phyloP scores from a whole-genome alignment of 179 eudicot species.

The Sideroxylon spinosum region DNA sequence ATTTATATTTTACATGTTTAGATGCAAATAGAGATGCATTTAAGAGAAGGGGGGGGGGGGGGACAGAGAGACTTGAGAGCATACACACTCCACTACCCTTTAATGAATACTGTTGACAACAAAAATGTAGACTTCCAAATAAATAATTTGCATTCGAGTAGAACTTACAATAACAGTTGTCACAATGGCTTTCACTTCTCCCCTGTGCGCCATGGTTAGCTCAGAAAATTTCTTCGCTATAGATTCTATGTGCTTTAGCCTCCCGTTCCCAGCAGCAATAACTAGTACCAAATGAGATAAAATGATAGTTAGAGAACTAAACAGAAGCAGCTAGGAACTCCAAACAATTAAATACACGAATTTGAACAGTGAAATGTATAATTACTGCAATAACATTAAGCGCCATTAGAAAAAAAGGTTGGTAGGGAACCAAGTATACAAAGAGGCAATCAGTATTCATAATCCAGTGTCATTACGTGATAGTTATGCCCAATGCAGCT shows the following conservation, averaged over 20 bases:
- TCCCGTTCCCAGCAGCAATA: conserved; percentile 68
- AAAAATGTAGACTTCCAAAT: too few relatives aligned
- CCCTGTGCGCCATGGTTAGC: conserved; percentile 83
- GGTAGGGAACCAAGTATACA: background rate
- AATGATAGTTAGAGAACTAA: background rate
- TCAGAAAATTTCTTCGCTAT: conserved; percentile 68
- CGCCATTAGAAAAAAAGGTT: background rate
- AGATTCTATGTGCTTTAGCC: conserved; percentile 51
- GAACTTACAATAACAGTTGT: conserved; percentile 78
- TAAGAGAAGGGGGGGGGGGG: too few relatives aligned
- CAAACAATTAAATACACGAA: background rate
- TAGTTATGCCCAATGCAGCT: background rate
- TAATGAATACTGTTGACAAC: too few relatives aligned
- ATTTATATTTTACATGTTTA: background rate
- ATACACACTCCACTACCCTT: too few relatives aligned
- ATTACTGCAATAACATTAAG: background rate
- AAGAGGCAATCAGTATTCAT: background rate
- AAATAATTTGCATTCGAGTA: background rate
- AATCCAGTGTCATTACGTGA: background rate
- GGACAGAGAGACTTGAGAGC: too few relatives aligned
- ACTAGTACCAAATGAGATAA: conserved; percentile 28
- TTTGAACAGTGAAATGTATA: background rate
- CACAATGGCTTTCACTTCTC: conserved; percentile 72
- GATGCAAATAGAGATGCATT: background rate
- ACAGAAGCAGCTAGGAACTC: background rate